Evolutionary conservation across 345 rosid species (phyloP).

Genomic region (Gossypioides kirkii): DNA sequence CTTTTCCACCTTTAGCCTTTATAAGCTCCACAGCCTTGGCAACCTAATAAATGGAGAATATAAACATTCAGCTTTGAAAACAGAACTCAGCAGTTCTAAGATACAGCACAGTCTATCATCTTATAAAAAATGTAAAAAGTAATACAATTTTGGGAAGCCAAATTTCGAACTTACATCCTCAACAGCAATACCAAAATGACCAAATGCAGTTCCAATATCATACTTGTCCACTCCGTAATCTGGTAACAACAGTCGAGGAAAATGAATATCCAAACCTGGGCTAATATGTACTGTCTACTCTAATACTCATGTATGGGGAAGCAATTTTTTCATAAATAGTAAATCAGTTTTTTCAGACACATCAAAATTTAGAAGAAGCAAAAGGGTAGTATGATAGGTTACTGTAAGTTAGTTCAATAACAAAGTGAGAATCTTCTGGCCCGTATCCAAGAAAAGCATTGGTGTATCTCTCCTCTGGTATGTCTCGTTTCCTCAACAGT

Average conservation of each 20-base stretch:
- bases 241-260: constrained; percentile 21
- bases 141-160: background rate
- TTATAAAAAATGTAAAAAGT: background rate
- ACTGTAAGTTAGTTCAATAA: constrained; percentile 92
- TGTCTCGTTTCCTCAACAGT: constrained; percentile 88
- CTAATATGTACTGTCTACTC: background rate
- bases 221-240: constrained; percentile 97
- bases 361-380: background rate
- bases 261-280: constrained; percentile 1
- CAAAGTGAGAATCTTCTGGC: constrained; percentile 93
- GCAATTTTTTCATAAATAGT: background rate
- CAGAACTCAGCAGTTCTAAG: background rate
- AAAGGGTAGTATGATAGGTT: constrained; percentile 21
- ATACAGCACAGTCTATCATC: background rate
- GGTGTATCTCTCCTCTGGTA: constrained; percentile 93
- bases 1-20: constrained; percentile 96
- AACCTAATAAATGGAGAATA: constrained; percentile 40
- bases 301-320: background rate
- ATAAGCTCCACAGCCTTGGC: constrained; percentile 85
- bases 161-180: constrained; percentile 65
- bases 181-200: constrained; percentile 94
- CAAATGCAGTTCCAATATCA: constrained; percentile 84
- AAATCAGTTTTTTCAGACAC: background rate
- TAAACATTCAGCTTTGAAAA: background rate
- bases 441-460: constrained; percentile 99